A percentile compares a stretch with the other conserved stretches of the same genome.
phyloP scores from a whole-genome alignment of 192 early-diverging fungal genomes.

The Umbelopsis sp. region DNA sequence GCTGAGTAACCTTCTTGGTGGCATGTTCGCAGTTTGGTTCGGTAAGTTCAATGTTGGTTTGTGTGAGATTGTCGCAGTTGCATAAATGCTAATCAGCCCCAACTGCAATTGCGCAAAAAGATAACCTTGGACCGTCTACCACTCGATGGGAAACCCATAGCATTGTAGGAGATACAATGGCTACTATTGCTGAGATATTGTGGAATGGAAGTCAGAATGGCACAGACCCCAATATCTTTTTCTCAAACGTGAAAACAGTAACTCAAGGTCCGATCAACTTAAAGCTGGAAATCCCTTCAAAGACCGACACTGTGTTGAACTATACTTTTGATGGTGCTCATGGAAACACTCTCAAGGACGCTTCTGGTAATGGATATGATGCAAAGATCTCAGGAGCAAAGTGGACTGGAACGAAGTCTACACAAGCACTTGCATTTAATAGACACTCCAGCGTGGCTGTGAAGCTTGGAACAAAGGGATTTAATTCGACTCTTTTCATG shows the following conservation, averaged over 20 bases:
- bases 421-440: not conserved
- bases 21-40: slow-evolving; percentile 46
- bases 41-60: not conserved
- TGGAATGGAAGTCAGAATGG: slow-evolving; percentile 43
- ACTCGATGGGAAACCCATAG: slow-evolving; percentile 48
- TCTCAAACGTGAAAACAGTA: slow-evolving; percentile 42
- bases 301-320: slow-evolving; percentile 40
- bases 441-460: not conserved
- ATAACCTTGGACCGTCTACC: slow-evolving; percentile 43
- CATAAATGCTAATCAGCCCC: not conserved
- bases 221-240: slow-evolving; percentile 25
- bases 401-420: not conserved
- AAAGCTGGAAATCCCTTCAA: slow-evolving; percentile 47
- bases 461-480: slow-evolving; percentile 8
- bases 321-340: slow-evolving; percentile 43
- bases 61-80: not conserved
- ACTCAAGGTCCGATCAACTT: slow-evolving; percentile 42
- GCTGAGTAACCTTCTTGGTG: slow-evolving; percentile 34
- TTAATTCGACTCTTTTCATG: slow-evolving; percentile 4
- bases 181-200: slow-evolving; percentile 44
- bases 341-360: slow-evolving; percentile 26
- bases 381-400: slow-evolving; percentile 33
- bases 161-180: slow-evolving; percentile 40
- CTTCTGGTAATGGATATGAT: slow-evolving; percentile 41
- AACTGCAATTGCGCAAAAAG: not conserved